Conservation (phyloP, 2,329 filamentous ascomycete species). For the Pseudonectria foliicola region DNA sequence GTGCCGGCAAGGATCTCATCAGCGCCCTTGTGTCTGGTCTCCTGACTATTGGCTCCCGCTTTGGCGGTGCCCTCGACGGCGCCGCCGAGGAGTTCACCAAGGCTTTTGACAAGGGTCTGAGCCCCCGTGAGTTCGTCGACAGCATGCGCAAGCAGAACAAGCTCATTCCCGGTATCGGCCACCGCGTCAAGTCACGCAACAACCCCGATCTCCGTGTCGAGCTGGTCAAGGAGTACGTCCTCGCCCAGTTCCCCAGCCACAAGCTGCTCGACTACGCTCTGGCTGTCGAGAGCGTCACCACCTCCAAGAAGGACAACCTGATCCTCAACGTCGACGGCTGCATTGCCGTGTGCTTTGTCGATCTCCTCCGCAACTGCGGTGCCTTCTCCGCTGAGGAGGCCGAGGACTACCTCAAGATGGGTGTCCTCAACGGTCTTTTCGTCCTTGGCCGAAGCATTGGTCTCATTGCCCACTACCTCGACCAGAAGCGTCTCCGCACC, state of each 20-base stretch:
- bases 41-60: constrained; percentile 93
- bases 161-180: constrained; percentile 97
- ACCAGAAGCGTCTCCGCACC: constrained; percentile 98
- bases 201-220: constrained; percentile 99
- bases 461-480: constrained; percentile 98
- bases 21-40: constrained; percentile 92
- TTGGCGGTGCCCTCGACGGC: constrained; percentile 96
- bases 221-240: constrained; percentile 97
- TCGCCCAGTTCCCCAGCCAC: constrained; percentile 94
- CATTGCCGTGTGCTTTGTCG: constrained; percentile 97
- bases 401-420: constrained; percentile 98
- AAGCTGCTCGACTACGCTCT: constrained; percentile 99
- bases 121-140: constrained; percentile 97
- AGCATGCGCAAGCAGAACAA: constrained; percentile 99
- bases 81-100: constrained; percentile 98
- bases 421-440: constrained; percentile 98
- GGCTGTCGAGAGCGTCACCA: constrained; percentile 95
- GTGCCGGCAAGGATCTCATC: constrained; percentile 98
- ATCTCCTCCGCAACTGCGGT: constrained; percentile 94
- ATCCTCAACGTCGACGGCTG: constrained; percentile 99
- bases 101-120: constrained; percentile 96
- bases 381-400: constrained; percentile 94
- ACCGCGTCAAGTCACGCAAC: constrained; percentile 99
- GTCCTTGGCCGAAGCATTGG: constrained; percentile 94
- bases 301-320: constrained; percentile 99